phyloP scores from a whole-genome alignment of 305 asterid species.

The Nicotiana rustica region DNA sequence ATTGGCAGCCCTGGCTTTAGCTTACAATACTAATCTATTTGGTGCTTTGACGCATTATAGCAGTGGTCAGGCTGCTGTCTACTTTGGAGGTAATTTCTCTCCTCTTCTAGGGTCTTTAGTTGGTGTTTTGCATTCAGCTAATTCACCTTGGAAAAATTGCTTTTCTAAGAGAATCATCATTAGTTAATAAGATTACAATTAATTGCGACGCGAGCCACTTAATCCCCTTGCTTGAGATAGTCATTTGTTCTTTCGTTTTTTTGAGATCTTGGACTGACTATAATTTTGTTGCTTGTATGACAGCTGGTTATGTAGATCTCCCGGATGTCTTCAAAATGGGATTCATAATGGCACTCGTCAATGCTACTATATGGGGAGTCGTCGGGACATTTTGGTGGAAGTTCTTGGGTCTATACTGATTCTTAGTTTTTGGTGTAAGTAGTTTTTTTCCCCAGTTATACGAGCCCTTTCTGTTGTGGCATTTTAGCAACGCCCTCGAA shows the following conservation, averaged over 20 bases:
- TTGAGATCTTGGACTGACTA: conserved; percentile 40
- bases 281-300: conserved; percentile 35
- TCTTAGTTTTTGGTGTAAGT: conserved; percentile 41
- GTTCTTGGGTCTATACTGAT: conserved; percentile 83
- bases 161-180: background rate
- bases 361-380: conserved; percentile 78
- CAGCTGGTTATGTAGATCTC: conserved; percentile 96
- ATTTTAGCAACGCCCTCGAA: conserved; percentile 16
- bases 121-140: background rate
- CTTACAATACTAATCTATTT: conserved; percentile 83
- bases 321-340: conserved; percentile 90
- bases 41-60: conserved; percentile 98
- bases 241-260: background rate
- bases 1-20: conserved; percentile 83
- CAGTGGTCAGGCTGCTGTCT: conserved; percentile 97
- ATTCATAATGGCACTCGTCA: conserved; percentile 78
- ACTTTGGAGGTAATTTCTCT: conserved; percentile 77
- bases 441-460: conserved; percentile 36
- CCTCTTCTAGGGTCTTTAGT: background rate
- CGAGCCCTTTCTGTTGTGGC: conserved; percentile 39
- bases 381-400: conserved; percentile 94
- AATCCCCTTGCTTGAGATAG: background rate
- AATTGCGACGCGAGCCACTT: background rate
- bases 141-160: background rate
- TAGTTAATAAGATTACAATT: background rate